phyloP scores from a whole-genome alignment of 192 early-diverging fungal species.

The Phycomyces blakesleeanus region DNA sequence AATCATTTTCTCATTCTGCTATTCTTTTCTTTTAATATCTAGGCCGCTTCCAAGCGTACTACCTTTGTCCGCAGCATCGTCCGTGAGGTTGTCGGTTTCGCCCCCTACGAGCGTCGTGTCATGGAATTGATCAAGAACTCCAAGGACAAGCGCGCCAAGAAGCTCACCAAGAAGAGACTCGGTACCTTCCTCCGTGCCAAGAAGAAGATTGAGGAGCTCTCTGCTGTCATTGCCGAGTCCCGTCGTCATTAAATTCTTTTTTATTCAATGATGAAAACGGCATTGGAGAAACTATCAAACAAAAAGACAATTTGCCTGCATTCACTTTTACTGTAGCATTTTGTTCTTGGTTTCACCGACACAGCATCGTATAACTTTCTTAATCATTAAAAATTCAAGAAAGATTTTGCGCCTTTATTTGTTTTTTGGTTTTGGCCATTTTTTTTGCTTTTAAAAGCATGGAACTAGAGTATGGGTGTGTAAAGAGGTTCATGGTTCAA shows the following conservation, averaged over 20 bases:
- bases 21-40: not conserved
- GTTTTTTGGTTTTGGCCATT: too few relatives aligned
- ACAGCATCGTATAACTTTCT: too few relatives aligned
- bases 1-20: too few relatives aligned
- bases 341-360: too few relatives aligned
- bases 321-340: too few relatives aligned
- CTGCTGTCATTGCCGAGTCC: conserved; percentile 86
- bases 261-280: not conserved
- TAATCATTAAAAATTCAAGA: too few relatives aligned
- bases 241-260: conserved; percentile 60
- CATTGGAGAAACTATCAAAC: too few relatives aligned
- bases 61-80: conserved; percentile 88
- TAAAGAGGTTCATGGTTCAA: too few relatives aligned
- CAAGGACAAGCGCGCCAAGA: conserved; percentile 98
- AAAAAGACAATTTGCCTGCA: too few relatives aligned
- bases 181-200: conserved; percentile 97
- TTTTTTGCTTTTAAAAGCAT: too few relatives aligned
- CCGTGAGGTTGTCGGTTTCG: conserved; percentile 95
- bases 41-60: conserved; percentile 61
- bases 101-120: conserved; percentile 96
- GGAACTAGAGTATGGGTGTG: too few relatives aligned
- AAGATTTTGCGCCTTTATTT: too few relatives aligned
- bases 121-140: conserved; percentile 99
- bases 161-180: conserved; percentile 96
- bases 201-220: conserved; percentile 98